Conservation (phyloP, 352 stramenopile genomes). For the Globisporangium paddicum region DNA sequence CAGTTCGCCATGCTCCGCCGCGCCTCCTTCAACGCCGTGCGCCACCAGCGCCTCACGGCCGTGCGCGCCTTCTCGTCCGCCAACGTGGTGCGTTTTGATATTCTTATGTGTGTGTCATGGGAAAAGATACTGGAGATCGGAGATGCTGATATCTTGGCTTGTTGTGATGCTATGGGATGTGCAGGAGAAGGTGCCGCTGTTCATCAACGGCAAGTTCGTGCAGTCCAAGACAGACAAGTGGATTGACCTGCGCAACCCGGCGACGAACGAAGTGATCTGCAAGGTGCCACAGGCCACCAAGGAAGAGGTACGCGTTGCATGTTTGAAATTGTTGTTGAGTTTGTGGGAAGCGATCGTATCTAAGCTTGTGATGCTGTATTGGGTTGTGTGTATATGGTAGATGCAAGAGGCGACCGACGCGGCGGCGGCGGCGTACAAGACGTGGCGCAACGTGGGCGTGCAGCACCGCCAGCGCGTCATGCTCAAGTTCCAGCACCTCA, state of each 20-base stretch:
- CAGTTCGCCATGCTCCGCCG: conserved; percentile 6
- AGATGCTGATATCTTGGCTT: no score
- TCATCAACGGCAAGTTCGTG: conserved; percentile 93
- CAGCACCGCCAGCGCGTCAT: conserved; percentile 94
- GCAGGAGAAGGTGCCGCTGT: conserved; percentile 78
- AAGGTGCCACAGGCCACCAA: conserved; percentile 83
- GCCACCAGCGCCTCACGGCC: conserved; percentile 3
- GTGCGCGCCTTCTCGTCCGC: conserved; percentile 39
- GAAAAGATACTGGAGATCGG: no score
- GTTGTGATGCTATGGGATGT: no score
- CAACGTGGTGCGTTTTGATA: conserved; percentile 20
- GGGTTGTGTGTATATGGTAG: no score
- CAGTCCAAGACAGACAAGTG: conserved; percentile 88
- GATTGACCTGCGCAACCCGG: conserved; percentile 91
- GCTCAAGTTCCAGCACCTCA: conserved; percentile 95
- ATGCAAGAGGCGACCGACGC: conserved; percentile 82
- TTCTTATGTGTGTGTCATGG: no score
- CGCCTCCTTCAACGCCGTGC: conserved; percentile 15
- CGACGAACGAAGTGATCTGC: conserved; percentile 88
- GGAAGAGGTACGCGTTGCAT: conserved; percentile 47
- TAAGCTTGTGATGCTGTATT: conserved; percentile 2
- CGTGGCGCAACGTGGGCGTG: conserved; percentile 92
- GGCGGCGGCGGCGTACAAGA: conserved; percentile 84
- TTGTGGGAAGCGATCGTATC: background rate
- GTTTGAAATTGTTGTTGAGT: background rate